A percentile compares a stretch with the other conserved stretches of the same genome.
These are phyloP conservation scores for Nicotiana tomentosiformis DNA, from an alignment of 257 asterid genomes.

Conservation along the genomic window DNA sequence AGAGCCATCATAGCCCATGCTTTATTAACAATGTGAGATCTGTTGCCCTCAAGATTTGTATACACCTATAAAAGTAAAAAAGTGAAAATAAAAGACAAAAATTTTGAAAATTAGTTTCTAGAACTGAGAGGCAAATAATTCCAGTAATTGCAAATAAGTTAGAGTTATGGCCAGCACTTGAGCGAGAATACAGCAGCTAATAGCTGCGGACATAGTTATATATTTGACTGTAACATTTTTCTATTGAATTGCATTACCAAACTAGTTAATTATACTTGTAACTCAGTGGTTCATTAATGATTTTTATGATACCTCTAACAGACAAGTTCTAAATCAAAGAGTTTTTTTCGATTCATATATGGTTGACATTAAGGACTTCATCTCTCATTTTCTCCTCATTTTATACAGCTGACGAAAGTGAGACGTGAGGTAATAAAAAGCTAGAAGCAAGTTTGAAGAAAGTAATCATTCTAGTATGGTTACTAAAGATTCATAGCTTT, in stretches of 20 bases:
- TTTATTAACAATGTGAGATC: constrained; percentile 6
- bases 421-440: background rate
- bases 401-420: background rate
- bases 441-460: background rate
- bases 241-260: background rate
- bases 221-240: background rate
- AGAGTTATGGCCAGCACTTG: background rate
- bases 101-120: background rate
- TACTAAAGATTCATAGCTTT: background rate
- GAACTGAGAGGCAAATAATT: background rate
- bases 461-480: background rate
- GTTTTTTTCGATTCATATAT: background rate
- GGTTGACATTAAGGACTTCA: background rate
- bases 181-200: background rate
- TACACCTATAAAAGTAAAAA: background rate
- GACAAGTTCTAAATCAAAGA: background rate
- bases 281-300: background rate
- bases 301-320: background rate
- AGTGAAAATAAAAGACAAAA: background rate
- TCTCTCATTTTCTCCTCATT: background rate
- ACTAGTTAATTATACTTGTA: background rate
- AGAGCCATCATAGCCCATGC: constrained; percentile 19
- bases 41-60: background rate
- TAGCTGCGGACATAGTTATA: background rate
- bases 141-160: background rate